Base-by-base conservation (phyloP, 176 grass and related monocot species). In the Aegilops speltoides region DNA sequence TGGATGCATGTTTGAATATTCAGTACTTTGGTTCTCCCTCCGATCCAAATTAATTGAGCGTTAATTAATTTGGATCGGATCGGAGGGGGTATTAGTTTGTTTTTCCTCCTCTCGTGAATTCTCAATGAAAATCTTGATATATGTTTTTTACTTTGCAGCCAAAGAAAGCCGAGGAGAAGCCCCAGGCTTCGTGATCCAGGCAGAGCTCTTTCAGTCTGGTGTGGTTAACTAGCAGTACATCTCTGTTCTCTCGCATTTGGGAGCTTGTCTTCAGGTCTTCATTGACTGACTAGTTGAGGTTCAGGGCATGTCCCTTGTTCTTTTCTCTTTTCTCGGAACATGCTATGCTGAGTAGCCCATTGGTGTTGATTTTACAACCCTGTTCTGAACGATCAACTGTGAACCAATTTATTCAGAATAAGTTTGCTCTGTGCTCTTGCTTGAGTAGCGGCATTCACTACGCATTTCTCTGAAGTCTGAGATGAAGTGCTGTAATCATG, bases 121-220 rank as follows among this genome's bases (percentile, higher is more conserved):
- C 23, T 88, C 29, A 32, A 36, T 73, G 45, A 43, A 24, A 56
- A 79, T n/a, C 14, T 69, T 76, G 43, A 12, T 23, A 61, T 79
- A 0, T 86, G 73, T 64, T 80, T 79, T 57, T 79, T 4, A 45
- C 19, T 66, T 87, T 32, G 62, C 94, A 94, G 94, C 94, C 94
- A 25, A 97, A 94, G 77, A 97, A 94, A 94, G 94, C 94, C 0
- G 92, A 94, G 89, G 94, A 94, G 24, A 97, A 97, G 81, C 66
- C 88, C 76, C 92, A 92, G 76, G 87, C 86, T 54, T 72, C 88
- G 57, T 90, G 56, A 80, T 84, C 23, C 8, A 64, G 10, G 12
- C 6, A 68, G 76, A 71, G 25, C 37, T 68, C 34, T 82, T 65
- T 73, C 19, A 6, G 69, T 68, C 19, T 62, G 8, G 25, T 31